Evolutionary conservation across 441 rosid genomes (phyloP), one percentile per base, ranked within the genome.

Genomic region (Macaranga tanarius): DNA sequence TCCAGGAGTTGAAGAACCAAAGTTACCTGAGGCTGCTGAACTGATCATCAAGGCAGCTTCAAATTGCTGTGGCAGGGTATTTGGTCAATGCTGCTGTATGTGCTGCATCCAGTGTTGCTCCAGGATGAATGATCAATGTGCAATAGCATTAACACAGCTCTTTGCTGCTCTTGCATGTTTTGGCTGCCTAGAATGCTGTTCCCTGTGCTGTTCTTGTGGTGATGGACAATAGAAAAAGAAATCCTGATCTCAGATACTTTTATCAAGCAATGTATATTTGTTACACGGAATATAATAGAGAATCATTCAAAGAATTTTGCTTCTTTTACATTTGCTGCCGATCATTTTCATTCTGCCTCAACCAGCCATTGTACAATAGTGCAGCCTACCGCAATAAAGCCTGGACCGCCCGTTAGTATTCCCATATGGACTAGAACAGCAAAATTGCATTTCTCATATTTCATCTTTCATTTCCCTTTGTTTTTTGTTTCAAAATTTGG

Each of bases 141-240:
- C 83, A 38, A 44, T 81, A 1, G 84, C 73, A n/a, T 74, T 89
- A 58, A 79, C 93, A 9, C 99, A 96, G 78, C 48, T 92, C 17
- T 89, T 86, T 76, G 58, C 86, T 17, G 92, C 95, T 47, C 56
- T 92, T 28, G 97, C 91, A 40, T 93, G 92, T 80, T 70, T 92
- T 19, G 95, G 92, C 69, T 93, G 99, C 85, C 42, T 88, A n/a
- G 92, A 93, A 72, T 89, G 96, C 79, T 96, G 97, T 79, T 50
- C 94, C n/a, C 19, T 93, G n/a, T 92, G 98, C 83, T 90, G 93
- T 61, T 23, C 79, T 11, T 96, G 93, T 62, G 59, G 79, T 22
- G 87, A 84, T 1, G 81, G 88, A 79, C 50, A 51, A 16, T 72
- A 42, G 71, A 47, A 59, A 62, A 34, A 34, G 6, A 34, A 34